phyloP scores from a whole-genome alignment of 2,329 filamentous ascomycete species.

The Tolypocladium paradoxum region DNA sequence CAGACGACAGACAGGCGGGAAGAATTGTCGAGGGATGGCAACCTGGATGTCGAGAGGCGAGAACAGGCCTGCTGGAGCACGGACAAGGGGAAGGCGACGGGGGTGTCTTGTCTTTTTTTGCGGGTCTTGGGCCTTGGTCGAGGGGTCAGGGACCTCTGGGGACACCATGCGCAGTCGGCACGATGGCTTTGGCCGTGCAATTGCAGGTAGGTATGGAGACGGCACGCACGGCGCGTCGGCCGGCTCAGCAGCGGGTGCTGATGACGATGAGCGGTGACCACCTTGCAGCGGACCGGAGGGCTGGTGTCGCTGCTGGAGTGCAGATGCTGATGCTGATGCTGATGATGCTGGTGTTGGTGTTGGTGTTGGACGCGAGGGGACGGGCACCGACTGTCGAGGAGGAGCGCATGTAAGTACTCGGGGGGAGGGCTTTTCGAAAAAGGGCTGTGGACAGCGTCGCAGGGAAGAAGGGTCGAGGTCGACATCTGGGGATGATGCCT shows the following conservation, averaged over 20 bases:
- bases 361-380: neutral
- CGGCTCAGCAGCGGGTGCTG: neutral
- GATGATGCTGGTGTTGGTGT: neutral
- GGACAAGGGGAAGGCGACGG: conserved; percentile 2
- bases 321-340: neutral
- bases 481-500: neutral
- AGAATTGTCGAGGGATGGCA: neutral
- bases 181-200: neutral
- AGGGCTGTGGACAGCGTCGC: neutral
- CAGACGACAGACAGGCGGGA: neutral
- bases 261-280: neutral
- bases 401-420: neutral
- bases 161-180: neutral
- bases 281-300: neutral
- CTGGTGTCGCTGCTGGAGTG: neutral
- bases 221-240: neutral
- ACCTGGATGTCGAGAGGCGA: neutral
- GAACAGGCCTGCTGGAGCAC: conserved; percentile 2
- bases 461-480: neutral
- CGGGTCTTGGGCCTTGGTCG: neutral
- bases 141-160: neutral
- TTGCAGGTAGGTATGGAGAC: neutral
- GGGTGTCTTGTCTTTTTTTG: conserved; percentile 1
- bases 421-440: neutral
- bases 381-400: neutral